Conservation (phyloP, 768 basidiomycete species). For the Phallus indusiatus region DNA sequence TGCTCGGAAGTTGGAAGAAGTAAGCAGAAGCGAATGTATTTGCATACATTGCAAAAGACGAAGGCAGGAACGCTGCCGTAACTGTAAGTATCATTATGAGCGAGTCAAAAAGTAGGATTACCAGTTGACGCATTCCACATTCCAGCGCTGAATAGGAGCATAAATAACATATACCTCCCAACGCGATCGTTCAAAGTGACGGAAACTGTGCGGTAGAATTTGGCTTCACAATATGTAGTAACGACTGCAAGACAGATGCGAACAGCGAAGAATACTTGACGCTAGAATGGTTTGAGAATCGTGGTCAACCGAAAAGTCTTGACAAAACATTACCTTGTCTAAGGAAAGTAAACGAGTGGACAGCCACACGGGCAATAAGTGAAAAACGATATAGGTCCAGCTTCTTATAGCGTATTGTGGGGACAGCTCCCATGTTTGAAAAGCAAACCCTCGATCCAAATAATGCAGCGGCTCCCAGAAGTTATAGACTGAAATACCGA, state of each 20-base stretch:
- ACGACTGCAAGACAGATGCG: constrained; percentile 70
- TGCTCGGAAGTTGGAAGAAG: constrained; percentile 48
- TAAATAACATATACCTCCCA: constrained; percentile 89
- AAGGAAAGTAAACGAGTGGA: constrained; percentile 43
- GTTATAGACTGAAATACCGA: constrained; percentile 67
- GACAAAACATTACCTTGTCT: constrained; percentile 52
- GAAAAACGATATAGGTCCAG: constrained; percentile 87
- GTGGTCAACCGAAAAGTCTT: background rate
- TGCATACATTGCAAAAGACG: constrained; percentile 91
- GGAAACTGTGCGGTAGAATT: constrained; percentile 71
- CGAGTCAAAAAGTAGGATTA: constrained; percentile 20
- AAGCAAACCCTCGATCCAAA: constrained; percentile 73
- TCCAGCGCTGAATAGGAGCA: constrained; percentile 75
- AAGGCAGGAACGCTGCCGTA: constrained; percentile 77
- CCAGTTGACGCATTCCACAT: constrained; percentile 92
- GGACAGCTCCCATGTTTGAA: constrained; percentile 98
- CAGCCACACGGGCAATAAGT: constrained; percentile 57
- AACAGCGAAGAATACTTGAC: constrained; percentile 82
- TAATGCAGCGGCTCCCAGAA: constrained; percentile 99
- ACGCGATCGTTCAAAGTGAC: constrained; percentile 81
- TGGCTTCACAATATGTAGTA: constrained; percentile 69
- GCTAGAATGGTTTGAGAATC: constrained; percentile 34
- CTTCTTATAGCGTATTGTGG: constrained; percentile 87
- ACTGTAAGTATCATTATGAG: constrained; percentile 9
- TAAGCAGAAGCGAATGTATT: constrained; percentile 71